Percentiles rank a stretch among this genome's conserved stretches.
Conservation (phyloP, 495 filamentous ascomycete species). For the Hamigera avellanea region DNA sequence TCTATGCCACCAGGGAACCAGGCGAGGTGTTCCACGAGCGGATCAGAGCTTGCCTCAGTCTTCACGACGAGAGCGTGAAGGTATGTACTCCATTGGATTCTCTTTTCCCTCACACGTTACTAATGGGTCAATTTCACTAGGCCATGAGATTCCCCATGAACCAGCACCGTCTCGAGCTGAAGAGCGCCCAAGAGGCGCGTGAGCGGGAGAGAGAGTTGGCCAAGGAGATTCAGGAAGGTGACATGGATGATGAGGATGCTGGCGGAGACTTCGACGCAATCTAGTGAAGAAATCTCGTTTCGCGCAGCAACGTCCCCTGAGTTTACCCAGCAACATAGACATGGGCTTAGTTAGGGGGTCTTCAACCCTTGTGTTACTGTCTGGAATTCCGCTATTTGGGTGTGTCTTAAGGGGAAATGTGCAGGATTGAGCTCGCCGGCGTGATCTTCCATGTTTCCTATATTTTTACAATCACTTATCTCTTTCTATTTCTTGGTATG, state of each 20-base stretch:
- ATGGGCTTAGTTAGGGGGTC: slow-evolving; percentile 6
- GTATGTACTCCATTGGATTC: slow-evolving; percentile 37
- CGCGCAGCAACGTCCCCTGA: neutral
- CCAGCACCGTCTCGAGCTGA: slow-evolving; percentile 91
- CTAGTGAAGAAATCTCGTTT: slow-evolving; percentile 34
- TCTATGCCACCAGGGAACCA: slow-evolving; percentile 91
- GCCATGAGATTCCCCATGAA: slow-evolving; percentile 99
- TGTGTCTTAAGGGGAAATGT: slow-evolving; percentile 20
- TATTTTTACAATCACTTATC: slow-evolving; percentile 14
- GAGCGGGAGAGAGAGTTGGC: slow-evolving; percentile 93
- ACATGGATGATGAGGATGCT: slow-evolving; percentile 94
- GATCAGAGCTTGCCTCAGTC: slow-evolving; percentile 75
- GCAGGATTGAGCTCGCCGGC: slow-evolving; percentile 20
- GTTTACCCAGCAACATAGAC: too few species aligned
- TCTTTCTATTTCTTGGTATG: neutral
- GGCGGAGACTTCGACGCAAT: slow-evolving; percentile 96
- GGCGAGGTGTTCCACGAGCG: slow-evolving; percentile 95
- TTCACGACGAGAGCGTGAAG: slow-evolving; percentile 98
- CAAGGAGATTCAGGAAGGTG: slow-evolving; percentile 98
- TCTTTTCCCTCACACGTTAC: slow-evolving; percentile 1
- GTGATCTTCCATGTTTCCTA: slow-evolving; percentile 19
- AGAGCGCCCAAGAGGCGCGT: slow-evolving; percentile 93
- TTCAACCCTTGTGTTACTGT: slow-evolving; percentile 20
- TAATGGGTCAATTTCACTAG: too few species aligned
- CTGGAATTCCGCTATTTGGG: slow-evolving; percentile 12